Conservation (phyloP, 179 eudicot genomes). For the Pouteria campechiana region DNA sequence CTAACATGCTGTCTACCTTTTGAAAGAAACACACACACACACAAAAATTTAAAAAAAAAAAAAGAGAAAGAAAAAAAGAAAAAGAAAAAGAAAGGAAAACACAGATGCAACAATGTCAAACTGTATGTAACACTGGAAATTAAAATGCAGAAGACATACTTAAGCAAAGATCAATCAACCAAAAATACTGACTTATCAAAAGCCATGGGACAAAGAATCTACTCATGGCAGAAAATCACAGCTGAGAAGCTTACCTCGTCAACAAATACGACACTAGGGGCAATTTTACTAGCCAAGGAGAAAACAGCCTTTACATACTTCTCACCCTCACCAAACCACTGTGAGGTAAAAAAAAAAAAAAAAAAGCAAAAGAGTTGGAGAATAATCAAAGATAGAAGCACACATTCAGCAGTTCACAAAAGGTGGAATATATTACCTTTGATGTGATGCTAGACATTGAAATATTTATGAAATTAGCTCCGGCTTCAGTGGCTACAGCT, state of each 20-base stretch:
- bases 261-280: constrained; percentile 80
- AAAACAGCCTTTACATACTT: constrained; percentile 86
- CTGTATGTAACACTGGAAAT: no score
- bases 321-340: constrained; percentile 95
- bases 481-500: constrained; percentile 92
- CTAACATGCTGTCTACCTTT: constrained; percentile 84
- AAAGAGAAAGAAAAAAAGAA: no score
- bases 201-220: no score
- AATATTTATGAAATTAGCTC: constrained; percentile 84
- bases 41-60: background rate
- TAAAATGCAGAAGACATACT: no score
- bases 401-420: background rate
- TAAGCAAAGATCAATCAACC: no score
- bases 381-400: constrained; percentile 1
- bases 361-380: background rate
- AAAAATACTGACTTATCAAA: no score
- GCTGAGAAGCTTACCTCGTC: constrained; percentile 45
- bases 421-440: constrained; percentile 24
- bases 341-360: constrained; percentile 3
- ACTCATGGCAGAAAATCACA: background rate
- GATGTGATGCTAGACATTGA: constrained; percentile 90
- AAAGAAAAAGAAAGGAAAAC: no score
- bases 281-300: constrained; percentile 72
- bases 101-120: no score
- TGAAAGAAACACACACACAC: background rate